Base-by-base conservation (phyloP, 805 yeast genomes). In the Candida stauntonica region DNA sequence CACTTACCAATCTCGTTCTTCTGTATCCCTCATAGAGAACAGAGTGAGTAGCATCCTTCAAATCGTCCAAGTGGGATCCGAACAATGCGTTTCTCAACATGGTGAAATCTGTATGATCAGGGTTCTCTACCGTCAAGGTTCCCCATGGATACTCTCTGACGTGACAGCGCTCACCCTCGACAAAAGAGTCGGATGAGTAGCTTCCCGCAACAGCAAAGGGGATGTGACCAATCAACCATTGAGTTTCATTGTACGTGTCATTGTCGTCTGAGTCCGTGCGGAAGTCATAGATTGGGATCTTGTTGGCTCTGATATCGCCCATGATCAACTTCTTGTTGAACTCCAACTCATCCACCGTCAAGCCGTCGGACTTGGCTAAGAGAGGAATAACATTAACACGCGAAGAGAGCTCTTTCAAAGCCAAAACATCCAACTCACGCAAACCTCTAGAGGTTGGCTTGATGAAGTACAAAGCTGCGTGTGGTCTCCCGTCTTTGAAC, bases 331-430 rank as follows among this genome's bases (percentile, higher is more conserved):
- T 60, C 57, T 83, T 83, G 59, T 73, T 71, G 20, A 60, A 59
- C 13, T 58, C 55, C 39, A 79, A 62, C 60, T 89, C 96, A 2
- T 71, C 58, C 17, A 69, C 70, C 0, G 95, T 86, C 49, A 86
- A 67, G 2, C 86, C 70, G 58, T 89, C 97, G 3, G 95, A 79
- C 53, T 85, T 82, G 26, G 85, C 75, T 41, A 89, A 75, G 18
- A 88, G 79, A 2, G 97, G 96, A 31, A 89, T 76, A 18, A 91
- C 72, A 62, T 89, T 89, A 16, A 85, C 95, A 47, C 79, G 76
- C 17, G 75, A 69, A 13, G 89, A 75, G 36, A 89, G 68, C 33
- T 72, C 67, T 49, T 69, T 75, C 81, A 89, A 84, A 37, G 85
- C 69, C 46, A 72, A 73, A 38, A 83, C 68, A 57, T 91, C 98